Evolutionary conservation across 306 rosid genomes (phyloP).

Genomic region (Urtica urens): DNA sequence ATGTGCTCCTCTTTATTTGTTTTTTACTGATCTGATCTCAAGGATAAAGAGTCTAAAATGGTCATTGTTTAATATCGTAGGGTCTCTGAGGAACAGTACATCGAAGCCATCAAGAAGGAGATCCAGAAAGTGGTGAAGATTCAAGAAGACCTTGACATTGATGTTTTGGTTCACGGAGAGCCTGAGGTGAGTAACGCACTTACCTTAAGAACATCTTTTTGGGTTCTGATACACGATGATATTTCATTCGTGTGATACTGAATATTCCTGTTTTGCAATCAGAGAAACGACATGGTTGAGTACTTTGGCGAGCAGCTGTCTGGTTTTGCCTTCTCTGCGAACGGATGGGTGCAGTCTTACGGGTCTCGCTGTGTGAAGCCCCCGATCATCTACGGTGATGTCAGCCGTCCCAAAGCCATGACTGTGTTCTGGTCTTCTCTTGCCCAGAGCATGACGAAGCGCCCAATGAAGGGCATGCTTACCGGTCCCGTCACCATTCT

Average conservation of each 20-base stretch:
- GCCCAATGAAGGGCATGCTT: constrained; percentile 93
- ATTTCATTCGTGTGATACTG: constrained; percentile 1
- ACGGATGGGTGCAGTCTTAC: constrained; percentile 91
- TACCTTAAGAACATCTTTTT: neutral
- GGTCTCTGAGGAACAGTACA: constrained; percentile 56
- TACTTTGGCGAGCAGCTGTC: constrained; percentile 88
- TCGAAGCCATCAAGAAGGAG: constrained; percentile 58
- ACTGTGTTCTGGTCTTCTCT: constrained; percentile 84
- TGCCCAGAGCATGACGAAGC: constrained; percentile 72
- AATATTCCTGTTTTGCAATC: constrained; percentile 21
- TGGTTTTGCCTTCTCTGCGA: constrained; percentile 78
- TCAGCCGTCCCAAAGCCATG: constrained; percentile 87
- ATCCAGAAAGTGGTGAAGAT: constrained; percentile 65
- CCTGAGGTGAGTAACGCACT: constrained; percentile 51
- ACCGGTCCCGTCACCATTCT: constrained; percentile 84
- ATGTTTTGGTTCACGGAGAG: constrained; percentile 84
- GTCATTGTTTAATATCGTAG: constrained; percentile 20
- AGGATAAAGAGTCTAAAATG: constrained; percentile 5
- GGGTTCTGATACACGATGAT: neutral
- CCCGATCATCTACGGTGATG: constrained; percentile 81
- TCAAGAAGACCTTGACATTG: constrained; percentile 86
- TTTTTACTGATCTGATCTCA: neutral
- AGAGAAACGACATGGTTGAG: constrained; percentile 96
- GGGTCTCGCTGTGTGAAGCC: constrained; percentile 87
- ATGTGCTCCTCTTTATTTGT: neutral